Conservation (phyloP, 495 filamentous ascomycete genomes). For the Talaromyces proteolyticus region DNA sequence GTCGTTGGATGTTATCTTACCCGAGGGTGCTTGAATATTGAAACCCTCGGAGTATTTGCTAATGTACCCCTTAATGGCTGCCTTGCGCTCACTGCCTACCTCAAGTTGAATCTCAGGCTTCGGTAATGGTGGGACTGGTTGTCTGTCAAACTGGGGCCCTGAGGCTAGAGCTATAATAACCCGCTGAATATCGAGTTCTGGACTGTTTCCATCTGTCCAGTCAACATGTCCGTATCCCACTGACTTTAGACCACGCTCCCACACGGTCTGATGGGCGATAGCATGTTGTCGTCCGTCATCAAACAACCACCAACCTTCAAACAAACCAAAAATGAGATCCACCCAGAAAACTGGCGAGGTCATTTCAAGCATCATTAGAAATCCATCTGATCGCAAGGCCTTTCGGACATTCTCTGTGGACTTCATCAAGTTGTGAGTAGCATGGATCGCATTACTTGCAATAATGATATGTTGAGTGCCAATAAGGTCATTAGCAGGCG, state of each 20-base stretch:
- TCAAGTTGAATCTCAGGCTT: not conserved
- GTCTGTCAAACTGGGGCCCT: not conserved
- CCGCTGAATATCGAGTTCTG: slow-evolving; percentile 24
- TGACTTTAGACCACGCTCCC: slow-evolving; percentile 30
- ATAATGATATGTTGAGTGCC: slow-evolving; percentile 39
- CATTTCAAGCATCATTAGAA: slow-evolving; percentile 32
- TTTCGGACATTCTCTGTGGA: slow-evolving; percentile 25
- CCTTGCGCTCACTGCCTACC: slow-evolving; percentile 8
- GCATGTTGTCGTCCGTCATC: slow-evolving; percentile 45
- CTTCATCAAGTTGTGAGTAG: slow-evolving; percentile 29
- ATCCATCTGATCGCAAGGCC: slow-evolving; percentile 28
- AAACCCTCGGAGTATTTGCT: slow-evolving; percentile 12
- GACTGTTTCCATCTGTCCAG: slow-evolving; percentile 28
- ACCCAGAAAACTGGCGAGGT: slow-evolving; percentile 28
- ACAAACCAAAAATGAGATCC: slow-evolving; percentile 44
- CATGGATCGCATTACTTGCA: slow-evolving; percentile 44
- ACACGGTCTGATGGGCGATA: slow-evolving; percentile 21
- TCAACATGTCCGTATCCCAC: slow-evolving; percentile 42
- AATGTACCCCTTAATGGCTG: slow-evolving; percentile 23
- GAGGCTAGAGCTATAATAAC: slow-evolving; percentile 38
- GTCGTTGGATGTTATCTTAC: not conserved
- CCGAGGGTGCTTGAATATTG: not conserved
- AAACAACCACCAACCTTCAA: slow-evolving; percentile 52
- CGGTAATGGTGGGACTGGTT: not conserved
- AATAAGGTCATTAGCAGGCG: slow-evolving; percentile 22